phyloP scores from a whole-genome alignment of 1,284 basidiomycete species.

The Tilletia caries region DNA sequence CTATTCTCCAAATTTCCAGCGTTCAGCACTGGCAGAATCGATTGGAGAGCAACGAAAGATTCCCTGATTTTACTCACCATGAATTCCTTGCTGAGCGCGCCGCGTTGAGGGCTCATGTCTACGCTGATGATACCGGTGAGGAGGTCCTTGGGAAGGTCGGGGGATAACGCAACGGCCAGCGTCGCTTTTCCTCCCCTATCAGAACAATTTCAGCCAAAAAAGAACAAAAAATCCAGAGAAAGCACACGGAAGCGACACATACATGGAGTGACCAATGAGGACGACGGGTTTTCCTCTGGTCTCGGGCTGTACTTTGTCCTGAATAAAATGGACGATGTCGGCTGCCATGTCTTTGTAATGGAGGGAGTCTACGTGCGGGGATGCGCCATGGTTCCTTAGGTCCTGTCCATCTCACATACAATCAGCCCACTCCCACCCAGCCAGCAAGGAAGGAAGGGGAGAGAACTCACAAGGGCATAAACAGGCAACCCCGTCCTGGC shows the following conservation, averaged over 20 bases:
- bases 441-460: background rate
- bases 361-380: slow-evolving; percentile 69
- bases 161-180: slow-evolving; percentile 70
- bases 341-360: slow-evolving; percentile 68
- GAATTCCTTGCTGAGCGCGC: slow-evolving; percentile 63
- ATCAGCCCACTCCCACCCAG: background rate
- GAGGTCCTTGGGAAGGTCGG: slow-evolving; percentile 54
- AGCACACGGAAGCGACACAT: background rate
- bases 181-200: slow-evolving; percentile 80
- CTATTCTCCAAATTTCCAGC: slow-evolving; percentile 12
- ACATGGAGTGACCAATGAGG: slow-evolving; percentile 79
- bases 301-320: slow-evolving; percentile 32
- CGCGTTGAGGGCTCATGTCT: slow-evolving; percentile 72
- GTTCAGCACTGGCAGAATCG: background rate
- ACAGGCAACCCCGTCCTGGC: slow-evolving; percentile 64
- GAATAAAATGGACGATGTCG: slow-evolving; percentile 64
- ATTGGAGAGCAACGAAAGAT: background rate
- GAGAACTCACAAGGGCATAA: slow-evolving; percentile 65
- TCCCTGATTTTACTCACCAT: slow-evolving; percentile 14
- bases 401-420: slow-evolving; percentile 59
- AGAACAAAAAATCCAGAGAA: background rate
- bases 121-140: slow-evolving; percentile 70
- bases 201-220: background rate
- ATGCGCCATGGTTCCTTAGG: slow-evolving; percentile 76
- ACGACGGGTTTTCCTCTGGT: slow-evolving; percentile 59